A percentile compares a stretch with the other conserved stretches of the same genome.
Conservation (phyloP, 345 rosid genomes). For the Nasturtium officinale region DNA sequence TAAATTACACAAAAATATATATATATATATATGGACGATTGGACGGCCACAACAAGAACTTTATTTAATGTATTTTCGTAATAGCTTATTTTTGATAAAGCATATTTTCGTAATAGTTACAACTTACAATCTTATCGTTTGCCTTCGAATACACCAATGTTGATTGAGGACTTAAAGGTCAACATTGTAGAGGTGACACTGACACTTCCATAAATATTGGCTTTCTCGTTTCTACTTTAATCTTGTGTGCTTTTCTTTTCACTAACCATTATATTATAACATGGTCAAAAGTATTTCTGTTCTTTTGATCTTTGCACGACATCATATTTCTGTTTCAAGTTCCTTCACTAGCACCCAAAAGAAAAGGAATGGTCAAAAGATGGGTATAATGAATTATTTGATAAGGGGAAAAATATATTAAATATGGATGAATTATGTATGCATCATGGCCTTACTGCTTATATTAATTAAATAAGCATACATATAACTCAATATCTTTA, state of each 20-base stretch:
- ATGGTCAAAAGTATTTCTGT: neutral
- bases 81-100: no score
- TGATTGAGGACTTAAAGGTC: neutral
- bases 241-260: neutral
- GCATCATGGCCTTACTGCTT: no score
- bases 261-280: neutral
- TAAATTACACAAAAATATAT: no score
- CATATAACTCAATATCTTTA: neutral
- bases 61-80: no score
- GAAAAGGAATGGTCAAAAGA: neutral
- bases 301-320: neutral
- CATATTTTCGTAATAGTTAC: neutral
- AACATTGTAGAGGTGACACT: constrained; percentile 13
- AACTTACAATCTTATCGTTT: neutral
- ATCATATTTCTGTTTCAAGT: neutral
- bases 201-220: constrained; percentile 34
- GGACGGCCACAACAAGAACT: neutral
- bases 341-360: neutral
- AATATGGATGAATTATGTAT: no score
- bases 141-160: neutral
- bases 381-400: neutral
- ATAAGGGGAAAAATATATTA: no score
- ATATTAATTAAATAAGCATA: neutral
- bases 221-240: neutral
- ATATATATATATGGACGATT: no score